Conservation (phyloP, 768 basidiomycete species). For the Gloeostereum incarnatum region DNA sequence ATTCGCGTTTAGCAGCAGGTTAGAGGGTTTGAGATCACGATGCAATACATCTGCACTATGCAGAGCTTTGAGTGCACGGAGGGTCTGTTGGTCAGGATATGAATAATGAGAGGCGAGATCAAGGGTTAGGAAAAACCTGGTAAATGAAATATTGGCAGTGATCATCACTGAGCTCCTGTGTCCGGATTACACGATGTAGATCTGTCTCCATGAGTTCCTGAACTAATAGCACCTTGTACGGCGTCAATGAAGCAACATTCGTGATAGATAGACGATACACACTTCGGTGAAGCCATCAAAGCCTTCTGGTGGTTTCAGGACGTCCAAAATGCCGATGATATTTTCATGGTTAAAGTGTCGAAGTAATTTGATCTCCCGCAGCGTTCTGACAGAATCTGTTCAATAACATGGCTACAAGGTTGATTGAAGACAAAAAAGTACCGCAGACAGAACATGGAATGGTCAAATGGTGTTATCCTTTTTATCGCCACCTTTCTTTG, state of each 20-base stretch:
- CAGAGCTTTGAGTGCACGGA: slow-evolving; percentile 89
- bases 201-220: slow-evolving; percentile 97
- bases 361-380: slow-evolving; percentile 88
- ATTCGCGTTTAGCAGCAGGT: slow-evolving; percentile 91
- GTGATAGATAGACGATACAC: slow-evolving; percentile 54
- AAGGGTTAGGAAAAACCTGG: slow-evolving; percentile 41
- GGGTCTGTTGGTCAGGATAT: slow-evolving; percentile 37
- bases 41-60: slow-evolving; percentile 94
- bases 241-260: too few relatives aligned
- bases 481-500: slow-evolving; percentile 91
- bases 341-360: slow-evolving; percentile 76
- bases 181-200: slow-evolving; percentile 91
- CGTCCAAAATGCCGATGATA: slow-evolving; percentile 94
- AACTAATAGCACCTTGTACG: too few relatives aligned
- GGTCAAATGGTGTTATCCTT: slow-evolving; percentile 91
- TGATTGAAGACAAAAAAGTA: too few relatives aligned
- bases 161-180: slow-evolving; percentile 90
- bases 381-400: too few relatives aligned
- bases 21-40: slow-evolving; percentile 94
- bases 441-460: slow-evolving; percentile 88
- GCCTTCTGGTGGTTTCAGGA: slow-evolving; percentile 63
- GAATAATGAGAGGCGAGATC: slow-evolving; percentile 4
- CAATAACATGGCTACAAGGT: too few relatives aligned
- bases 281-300: slow-evolving; percentile 84
- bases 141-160: slow-evolving; percentile 98